phyloP scores from a whole-genome alignment of 2,329 filamentous ascomycete genomes.

The Pseudocercospora vitis region DNA sequence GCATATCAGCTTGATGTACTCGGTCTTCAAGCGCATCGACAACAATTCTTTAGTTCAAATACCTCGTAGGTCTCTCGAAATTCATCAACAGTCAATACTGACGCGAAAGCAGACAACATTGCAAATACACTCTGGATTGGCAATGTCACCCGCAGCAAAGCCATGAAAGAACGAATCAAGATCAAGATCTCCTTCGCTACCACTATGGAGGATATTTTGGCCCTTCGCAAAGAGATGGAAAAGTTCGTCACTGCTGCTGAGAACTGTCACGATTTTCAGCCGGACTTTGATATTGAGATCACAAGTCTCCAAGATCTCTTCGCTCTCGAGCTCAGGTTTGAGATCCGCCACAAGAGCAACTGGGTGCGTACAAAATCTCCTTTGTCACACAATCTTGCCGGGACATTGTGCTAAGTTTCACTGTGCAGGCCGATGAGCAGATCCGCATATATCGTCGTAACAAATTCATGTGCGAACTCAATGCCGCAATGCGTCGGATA shows the following conservation, averaged over 20 bases:
- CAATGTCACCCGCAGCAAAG: conserved; percentile 39
- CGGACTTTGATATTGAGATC: conserved; percentile 37
- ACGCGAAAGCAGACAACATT: conserved; percentile 36
- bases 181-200: conserved; percentile 34
- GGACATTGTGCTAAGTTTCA: too few relatives aligned
- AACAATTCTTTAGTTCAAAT: conserved; percentile 36
- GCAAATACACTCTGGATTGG: conserved; percentile 42
- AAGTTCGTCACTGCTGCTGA: conserved; percentile 33
- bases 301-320: conserved; percentile 33
- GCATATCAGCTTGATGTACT: conserved; percentile 39
- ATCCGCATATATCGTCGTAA: conserved; percentile 78
- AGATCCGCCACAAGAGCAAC: conserved; percentile 38
- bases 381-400: too few relatives aligned
- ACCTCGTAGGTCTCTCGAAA: conserved; percentile 25
- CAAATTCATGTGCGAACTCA: conserved; percentile 92
- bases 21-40: conserved; percentile 36
- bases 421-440: conserved; percentile 69
- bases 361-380: too few relatives aligned
- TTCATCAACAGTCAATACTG: neutral
- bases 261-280: conserved; percentile 39
- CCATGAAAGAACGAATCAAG: conserved; percentile 39
- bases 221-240: conserved; percentile 32
- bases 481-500: conserved; percentile 79
- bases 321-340: conserved; percentile 33
- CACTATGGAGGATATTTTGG: conserved; percentile 35